These are phyloP conservation scores for Thinopyrum elongatum DNA, from an alignment of 176 grass and related monocot species.

Conservation along the genomic window DNA sequence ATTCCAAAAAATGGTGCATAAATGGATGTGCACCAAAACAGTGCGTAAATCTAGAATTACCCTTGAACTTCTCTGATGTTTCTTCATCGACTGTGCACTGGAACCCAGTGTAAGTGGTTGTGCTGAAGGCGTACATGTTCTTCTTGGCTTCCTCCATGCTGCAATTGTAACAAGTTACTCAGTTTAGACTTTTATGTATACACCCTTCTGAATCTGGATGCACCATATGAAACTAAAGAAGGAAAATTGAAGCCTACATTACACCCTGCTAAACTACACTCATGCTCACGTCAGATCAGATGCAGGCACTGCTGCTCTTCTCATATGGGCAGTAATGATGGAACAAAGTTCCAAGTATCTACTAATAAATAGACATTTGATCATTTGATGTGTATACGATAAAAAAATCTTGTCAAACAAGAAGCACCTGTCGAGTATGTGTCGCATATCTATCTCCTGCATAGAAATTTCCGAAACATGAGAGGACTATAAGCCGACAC, in stretches of 20 bases:
- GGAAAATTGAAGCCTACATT: not conserved
- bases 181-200: not conserved
- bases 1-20: not conserved
- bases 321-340: not conserved
- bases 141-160: slow-evolving; percentile 99
- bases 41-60: slow-evolving; percentile 29
- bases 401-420: not conserved
- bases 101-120: slow-evolving; percentile 89
- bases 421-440: not conserved
- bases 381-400: not conserved
- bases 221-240: not conserved
- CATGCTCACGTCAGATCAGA: not conserved
- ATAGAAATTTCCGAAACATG: not conserved
- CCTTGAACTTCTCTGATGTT: slow-evolving; percentile 94
- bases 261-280: not conserved
- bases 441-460: not conserved
- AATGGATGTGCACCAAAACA: not conserved
- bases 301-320: not conserved
- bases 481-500: not conserved
- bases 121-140: slow-evolving; percentile 96
- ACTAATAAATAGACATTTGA: not conserved
- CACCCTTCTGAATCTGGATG: not conserved
- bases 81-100: slow-evolving; percentile 90
- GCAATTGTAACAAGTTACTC: not conserved
- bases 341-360: not conserved